Base-by-base conservation (phyloP, 768 basidiomycete genomes). In the Pleurotus djamor region DNA sequence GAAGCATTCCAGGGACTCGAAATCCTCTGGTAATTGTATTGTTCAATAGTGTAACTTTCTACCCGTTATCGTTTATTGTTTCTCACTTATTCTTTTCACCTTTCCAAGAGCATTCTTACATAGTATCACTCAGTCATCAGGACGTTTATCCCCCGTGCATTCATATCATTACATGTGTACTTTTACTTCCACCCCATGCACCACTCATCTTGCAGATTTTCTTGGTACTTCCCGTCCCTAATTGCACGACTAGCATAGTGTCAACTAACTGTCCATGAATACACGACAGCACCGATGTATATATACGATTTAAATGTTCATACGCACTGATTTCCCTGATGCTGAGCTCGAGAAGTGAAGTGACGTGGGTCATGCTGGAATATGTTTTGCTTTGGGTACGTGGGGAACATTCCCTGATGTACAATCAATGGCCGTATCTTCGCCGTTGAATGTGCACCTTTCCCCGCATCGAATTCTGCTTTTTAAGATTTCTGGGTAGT, bases 11-110 rank as follows among this genome's bases (percentile, higher is more conserved):
- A 16, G 74, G 45, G 72, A 72, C 61, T 68, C 72, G 6, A 77
- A 78, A 65, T 69, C 74, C 32, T 75, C 78, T 41, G 71, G 74
- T 36, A 80, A 79, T 59, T 83, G 81, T 69, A 71, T 73, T 52
- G 76, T 83, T 59, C 82, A 84, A 69, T 84, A 68, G 73, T 59
- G 47, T 43, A 48, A 48, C 43, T 52, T 28, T 51, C 48, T 51
- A 51, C 47, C 45, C 59, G 52, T 51, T 57, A 57, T 64, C 64
- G 60, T 61, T 67, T 59, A 57, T 61, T 62, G 48, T 44, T 35
- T 51, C 56, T 43, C 52, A 48, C 57, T 62, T 62, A 28, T 28
- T 28, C 21, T 59, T 52, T 54, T 61, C 57, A 45, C 57, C 49
- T 63, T 61, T 41, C 38, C 49, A 59, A 36, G n/a, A 51, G 51